Evolutionary conservation across 441 rosid species (phyloP), one percentile per base, ranked within the genome.

Genomic region (Biscutella laevigata): DNA sequence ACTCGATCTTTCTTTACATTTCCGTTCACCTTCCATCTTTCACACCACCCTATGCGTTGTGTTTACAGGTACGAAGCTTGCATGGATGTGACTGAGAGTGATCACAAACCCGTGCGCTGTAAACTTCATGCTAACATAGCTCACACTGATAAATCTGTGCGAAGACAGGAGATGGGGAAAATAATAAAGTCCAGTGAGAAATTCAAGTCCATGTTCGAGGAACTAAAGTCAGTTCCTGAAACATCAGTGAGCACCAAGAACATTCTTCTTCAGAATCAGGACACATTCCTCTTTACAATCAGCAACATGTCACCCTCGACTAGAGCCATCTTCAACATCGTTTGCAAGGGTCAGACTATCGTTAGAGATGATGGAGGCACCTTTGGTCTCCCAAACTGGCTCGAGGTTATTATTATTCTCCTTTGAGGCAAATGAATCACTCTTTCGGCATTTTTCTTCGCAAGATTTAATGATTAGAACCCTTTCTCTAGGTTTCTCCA

Each of bases 1-100:
- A 6, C 21, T 1, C 27, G 8, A 29, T 9, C 37, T 55, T 8
- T 59, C 9, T 47, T 32, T 47, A 54, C 27, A 44, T 35, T 60
- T 1, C 35, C 12, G 26, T 37, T 24, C 47, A 40, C 47, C 6
- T 39, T 48, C 13, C 25, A 32, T 17, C 8, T 50, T 9, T 43
- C n/a, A 47, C 37, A 54, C 27, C 6, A 52, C 27, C n/a, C 14
- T 52, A 37, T 66, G 41, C 19, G 6, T 48, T 36, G 19, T 47
- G 15, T 63, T 41, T 45, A 41, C 65, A 92, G 99, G 86, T 92
- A 88, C 8, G 95, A 79, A 54, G 95, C 99, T 58, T 78, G 81
- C 76, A 88, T 92, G 99, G 99, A 88, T 44, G 97, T 92, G 17
- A 81, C 68, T 0, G 97, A 88, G 74, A 92, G 99, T 54, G 97